phyloP scores from a whole-genome alignment of 1,284 basidiomycete genomes.

The Pterulicium gracile region DNA sequence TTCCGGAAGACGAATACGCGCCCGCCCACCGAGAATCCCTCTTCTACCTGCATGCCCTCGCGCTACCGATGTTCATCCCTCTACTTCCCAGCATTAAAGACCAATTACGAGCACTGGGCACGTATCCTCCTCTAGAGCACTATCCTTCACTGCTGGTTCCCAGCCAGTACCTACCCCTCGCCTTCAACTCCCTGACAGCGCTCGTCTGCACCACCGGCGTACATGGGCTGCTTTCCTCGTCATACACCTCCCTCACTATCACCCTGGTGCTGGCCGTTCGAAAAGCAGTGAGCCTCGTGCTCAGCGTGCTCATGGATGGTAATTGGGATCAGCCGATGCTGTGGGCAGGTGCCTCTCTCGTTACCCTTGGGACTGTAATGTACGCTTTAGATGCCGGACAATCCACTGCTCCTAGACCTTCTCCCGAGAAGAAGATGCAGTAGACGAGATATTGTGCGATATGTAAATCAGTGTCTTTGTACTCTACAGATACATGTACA shows the following conservation, averaged over 20 bases:
- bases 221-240: conserved; percentile 67
- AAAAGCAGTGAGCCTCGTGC: conserved; percentile 77
- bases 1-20: neutral
- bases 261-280: conserved; percentile 84
- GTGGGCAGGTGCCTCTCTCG: conserved; percentile 58
- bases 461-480: too few relatives aligned
- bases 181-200: conserved; percentile 78
- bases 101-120: conserved; percentile 36
- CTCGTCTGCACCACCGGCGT: conserved; percentile 87
- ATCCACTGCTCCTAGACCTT: neutral
- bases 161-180: conserved; percentile 61
- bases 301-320: conserved; percentile 47
- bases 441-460: neutral
- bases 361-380: conserved; percentile 62
- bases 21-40: conserved; percentile 66
- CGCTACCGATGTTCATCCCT: conserved; percentile 62
- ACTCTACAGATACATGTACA: neutral
- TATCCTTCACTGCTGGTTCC: conserved; percentile 16
- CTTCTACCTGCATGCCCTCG: conserved; percentile 79
- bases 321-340: conserved; percentile 29
- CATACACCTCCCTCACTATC: conserved; percentile 74
- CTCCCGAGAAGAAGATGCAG: neutral
- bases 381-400: conserved; percentile 42
- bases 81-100: conserved; percentile 37
- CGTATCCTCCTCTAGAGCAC: conserved; percentile 23